Conservation (phyloP, 2,329 filamentous ascomycete genomes). For the Arthrocladium fulminans region DNA sequence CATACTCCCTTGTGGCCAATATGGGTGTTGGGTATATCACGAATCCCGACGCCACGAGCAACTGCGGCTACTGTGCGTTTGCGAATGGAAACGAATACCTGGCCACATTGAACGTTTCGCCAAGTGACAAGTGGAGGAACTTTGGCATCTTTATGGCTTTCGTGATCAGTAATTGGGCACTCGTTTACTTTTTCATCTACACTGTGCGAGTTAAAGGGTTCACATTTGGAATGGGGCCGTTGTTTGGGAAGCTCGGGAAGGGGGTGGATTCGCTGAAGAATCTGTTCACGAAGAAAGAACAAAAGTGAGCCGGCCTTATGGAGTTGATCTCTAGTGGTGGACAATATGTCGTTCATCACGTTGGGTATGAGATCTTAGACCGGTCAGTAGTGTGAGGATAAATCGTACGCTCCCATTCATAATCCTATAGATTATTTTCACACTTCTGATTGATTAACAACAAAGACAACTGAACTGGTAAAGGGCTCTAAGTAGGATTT, state of each 20-base stretch:
- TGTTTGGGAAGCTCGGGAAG: slow-evolving; percentile 45
- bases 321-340: no score
- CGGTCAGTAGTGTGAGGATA: no score
- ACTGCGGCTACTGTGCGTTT: slow-evolving; percentile 65
- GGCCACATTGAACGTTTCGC: slow-evolving; percentile 41
- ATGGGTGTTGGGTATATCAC: slow-evolving; percentile 50
- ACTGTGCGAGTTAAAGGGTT: slow-evolving; percentile 61
- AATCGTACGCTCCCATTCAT: no score
- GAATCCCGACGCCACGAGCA: slow-evolving; percentile 48
- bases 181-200: slow-evolving; percentile 72
- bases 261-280: slow-evolving; percentile 23
- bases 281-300: not conserved
- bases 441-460: no score
- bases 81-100: slow-evolving; percentile 59
- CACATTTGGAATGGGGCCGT: slow-evolving; percentile 56
- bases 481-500: no score
- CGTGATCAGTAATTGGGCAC: slow-evolving; percentile 58
- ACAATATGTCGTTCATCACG: no score
- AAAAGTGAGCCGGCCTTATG: no score
- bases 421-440: no score
- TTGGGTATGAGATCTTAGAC: no score
- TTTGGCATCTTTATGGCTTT: slow-evolving; percentile 68
- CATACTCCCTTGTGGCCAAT: slow-evolving; percentile 43
- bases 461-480: no score
- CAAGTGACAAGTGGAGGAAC: slow-evolving; percentile 59